Base-by-base conservation (phyloP, 176 grass and related monocot genomes). In the Pontederia paniculata region DNA sequence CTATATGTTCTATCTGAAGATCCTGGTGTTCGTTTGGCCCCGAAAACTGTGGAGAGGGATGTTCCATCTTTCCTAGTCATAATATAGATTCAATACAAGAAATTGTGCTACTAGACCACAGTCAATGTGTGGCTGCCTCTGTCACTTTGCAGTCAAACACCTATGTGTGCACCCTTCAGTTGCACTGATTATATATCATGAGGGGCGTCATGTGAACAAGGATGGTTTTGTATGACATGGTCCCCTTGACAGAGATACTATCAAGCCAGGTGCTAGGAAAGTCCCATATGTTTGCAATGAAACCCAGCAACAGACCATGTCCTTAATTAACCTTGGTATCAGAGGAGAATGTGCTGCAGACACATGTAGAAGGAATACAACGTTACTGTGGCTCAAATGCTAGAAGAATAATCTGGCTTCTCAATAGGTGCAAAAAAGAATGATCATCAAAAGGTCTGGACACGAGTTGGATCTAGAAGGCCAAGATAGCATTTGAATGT, bases 1-100 rank as follows among this genome's bases (percentile, higher is more conserved):
- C 45, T 48, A 14, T 1, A 22, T 16, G 12, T 43, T 53, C n/a
- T 44, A 16, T 15, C 15, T 66, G n/a, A 61, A 95, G 89, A 65
- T 95, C 89, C 52, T 95, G 89, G 89, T 95, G 89, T 54, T 95
- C 89, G 9, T 95, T 95, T 72, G 89, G 89, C 19, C 89, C 89
- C 1, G 89, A 95, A 67, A 95, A 95, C 54, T 95, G 89, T 54
- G 84, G 84, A 16, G 89, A 95, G 67, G 89, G 76, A 60, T 78
- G 89, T 19, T 76, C 69, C 12, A 88, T 88, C 50, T 74, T 95
- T 25, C 89, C 89, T 1, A 95, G 89, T 69, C 80, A 84, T 45
- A 84, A 51, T 95, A 80, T 69, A 85, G 89, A 55, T 58, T 81
- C 2, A 95, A 95, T 55, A 95, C 89, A 9, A 85, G 89, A 54